Conservation (phyloP, 148 eudicot species). For the Nepenthes mirabilis region DNA sequence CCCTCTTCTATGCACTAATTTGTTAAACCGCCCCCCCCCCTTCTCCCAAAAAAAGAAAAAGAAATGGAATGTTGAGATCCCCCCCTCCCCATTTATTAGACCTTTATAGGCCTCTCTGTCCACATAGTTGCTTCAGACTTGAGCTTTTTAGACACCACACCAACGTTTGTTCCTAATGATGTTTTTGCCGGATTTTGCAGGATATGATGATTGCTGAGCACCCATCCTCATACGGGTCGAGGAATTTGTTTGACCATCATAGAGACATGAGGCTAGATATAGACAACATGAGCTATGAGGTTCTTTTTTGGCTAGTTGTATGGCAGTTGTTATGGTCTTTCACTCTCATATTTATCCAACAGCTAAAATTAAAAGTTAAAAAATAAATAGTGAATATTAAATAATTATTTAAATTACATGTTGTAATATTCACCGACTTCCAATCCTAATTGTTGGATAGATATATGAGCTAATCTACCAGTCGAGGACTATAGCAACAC, state of each 20-base stretch:
- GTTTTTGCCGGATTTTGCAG: constrained; percentile 20
- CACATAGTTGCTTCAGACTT: background rate
- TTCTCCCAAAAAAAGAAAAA: too few species aligned
- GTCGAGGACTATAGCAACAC: too few species aligned
- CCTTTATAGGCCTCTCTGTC: background rate
- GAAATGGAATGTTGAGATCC: background rate
- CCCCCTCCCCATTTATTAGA: background rate
- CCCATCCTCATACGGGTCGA: constrained; percentile 42
- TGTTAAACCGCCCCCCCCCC: too few species aligned
- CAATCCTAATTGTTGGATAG: too few species aligned
- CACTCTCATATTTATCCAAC: background rate
- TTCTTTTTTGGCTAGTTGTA: constrained; percentile 2
- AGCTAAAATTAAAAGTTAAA: too few species aligned
- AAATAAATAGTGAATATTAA: background rate
- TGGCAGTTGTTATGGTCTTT: background rate
- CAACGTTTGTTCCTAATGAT: background rate
- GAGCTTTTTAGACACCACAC: background rate
- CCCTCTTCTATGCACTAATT: too few species aligned
- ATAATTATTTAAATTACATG: too few species aligned
- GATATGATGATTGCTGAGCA: constrained; percentile 51
- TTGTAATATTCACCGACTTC: too few species aligned
- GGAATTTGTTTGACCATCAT: constrained; percentile 54
- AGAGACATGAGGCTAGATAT: constrained; percentile 83
- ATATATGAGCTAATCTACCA: too few species aligned
- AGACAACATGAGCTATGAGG: constrained; percentile 59